phyloP scores from a whole-genome alignment of 2,329 filamentous ascomycete species.

The Aspergillus sclerotialis region DNA sequence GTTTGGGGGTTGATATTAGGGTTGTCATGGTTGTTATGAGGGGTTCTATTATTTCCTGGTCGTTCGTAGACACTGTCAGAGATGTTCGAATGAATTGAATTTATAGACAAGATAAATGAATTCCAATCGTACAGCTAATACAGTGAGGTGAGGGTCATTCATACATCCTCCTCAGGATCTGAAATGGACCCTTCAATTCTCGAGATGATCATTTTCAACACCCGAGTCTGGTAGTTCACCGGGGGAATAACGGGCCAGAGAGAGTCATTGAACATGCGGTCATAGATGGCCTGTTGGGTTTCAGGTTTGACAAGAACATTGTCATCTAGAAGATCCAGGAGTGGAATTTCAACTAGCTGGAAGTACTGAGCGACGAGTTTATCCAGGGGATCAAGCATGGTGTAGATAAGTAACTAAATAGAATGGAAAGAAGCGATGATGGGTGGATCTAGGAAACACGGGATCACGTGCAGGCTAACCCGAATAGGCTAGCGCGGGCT shows the following conservation, averaged over 20 bases:
- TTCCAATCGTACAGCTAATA: background rate
- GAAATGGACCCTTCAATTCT: constrained; percentile 67
- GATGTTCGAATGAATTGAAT: background rate
- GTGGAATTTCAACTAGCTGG: constrained; percentile 59
- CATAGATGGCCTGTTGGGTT: constrained; percentile 62
- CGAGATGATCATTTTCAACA: constrained; percentile 65
- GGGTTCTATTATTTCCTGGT: constrained; percentile 74
- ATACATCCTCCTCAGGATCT: constrained; percentile 82
- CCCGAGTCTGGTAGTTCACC: constrained; percentile 60
- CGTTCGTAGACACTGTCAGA: background rate
- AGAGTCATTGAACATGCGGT: constrained; percentile 57
- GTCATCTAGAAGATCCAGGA: constrained; percentile 57
- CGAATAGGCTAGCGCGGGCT: constrained; percentile 24
- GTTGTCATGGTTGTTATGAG: constrained; percentile 63
- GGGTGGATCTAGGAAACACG: no score
- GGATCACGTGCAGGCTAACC: constrained; percentile 13
- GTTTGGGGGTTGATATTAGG: constrained; percentile 56
- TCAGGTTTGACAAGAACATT: constrained; percentile 51
- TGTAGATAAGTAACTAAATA: constrained; percentile 1
- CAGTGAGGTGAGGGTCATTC: constrained; percentile 6
- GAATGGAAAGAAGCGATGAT: no score
- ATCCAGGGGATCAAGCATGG: constrained; percentile 21
- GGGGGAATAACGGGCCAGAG: constrained; percentile 55
- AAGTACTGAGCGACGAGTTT: constrained; percentile 63
- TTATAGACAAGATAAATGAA: background rate